Conservation (phyloP, 139 green algal genomes). For the Yamagishiella unicocca region DNA sequence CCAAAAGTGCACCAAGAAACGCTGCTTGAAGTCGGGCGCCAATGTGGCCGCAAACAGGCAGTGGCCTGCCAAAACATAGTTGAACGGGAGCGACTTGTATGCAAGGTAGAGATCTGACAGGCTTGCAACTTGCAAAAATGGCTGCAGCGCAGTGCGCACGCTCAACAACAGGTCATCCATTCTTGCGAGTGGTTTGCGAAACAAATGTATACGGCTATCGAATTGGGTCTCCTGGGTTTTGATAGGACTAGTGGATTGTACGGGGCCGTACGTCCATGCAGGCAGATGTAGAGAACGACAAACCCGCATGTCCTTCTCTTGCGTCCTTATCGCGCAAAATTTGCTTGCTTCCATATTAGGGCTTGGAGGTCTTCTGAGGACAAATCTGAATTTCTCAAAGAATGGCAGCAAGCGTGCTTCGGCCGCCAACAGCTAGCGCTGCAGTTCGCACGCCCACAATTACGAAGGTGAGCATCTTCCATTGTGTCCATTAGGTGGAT, state of each 20-base stretch:
- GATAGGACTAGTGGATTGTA: too few relatives aligned
- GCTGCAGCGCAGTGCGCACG: neutral
- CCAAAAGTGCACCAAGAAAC: conserved; percentile 45
- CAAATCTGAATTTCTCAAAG: neutral
- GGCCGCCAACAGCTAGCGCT: neutral
- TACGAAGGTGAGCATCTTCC: too few relatives aligned
- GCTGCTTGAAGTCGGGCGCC: conserved; percentile 25
- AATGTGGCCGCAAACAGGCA: conserved; percentile 21
- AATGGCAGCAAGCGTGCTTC: conserved; percentile 18
- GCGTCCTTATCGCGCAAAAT: too few relatives aligned
- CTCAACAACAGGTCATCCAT: neutral
- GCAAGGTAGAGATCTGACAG: neutral
- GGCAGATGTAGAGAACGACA: too few relatives aligned
- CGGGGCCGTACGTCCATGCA: too few relatives aligned
- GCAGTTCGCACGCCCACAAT: neutral
- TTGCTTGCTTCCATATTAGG: too few relatives aligned
- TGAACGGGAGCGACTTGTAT: conserved; percentile 8
- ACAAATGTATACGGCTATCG: too few relatives aligned
- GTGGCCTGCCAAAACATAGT: conserved; percentile 18
- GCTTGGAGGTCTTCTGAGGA: too few relatives aligned
- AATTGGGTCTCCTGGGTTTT: too few relatives aligned
- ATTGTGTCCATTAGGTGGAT: too few relatives aligned
- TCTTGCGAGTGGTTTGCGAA: neutral
- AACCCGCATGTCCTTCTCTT: too few relatives aligned
- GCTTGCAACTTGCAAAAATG: neutral